Conservation (phyloP, 2,329 filamentous ascomycete species). For the Colletotrichum gigasporum region DNA sequence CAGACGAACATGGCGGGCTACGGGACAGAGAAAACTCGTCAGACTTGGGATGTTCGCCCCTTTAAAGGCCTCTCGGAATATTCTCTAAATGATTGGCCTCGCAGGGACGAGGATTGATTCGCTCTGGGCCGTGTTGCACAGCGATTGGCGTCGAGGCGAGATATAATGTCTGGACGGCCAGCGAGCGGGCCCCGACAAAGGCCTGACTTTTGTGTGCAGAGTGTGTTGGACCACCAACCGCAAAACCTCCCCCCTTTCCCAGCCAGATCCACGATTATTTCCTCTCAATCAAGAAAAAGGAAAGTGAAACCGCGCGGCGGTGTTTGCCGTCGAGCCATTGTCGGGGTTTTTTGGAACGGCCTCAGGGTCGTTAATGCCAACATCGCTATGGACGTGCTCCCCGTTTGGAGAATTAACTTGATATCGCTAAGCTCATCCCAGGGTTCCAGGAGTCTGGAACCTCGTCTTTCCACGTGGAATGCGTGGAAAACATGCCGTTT, state of each 20-base stretch:
- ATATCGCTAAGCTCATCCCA: slow-evolving; percentile 13
- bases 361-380: not conserved
- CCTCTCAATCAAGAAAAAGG: not conserved
- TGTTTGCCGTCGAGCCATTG: not conserved
- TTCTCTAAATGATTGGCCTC: not conserved
- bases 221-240: too few relatives aligned
- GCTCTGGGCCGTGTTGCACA: not conserved
- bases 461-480: not conserved
- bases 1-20: not conserved
- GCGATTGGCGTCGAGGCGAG: not conserved
- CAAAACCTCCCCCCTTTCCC: too few relatives aligned
- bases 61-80: not conserved
- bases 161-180: not conserved
- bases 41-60: not conserved
- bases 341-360: not conserved
- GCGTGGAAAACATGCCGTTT: not conserved
- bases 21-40: not conserved
- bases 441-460: not conserved
- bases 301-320: not conserved
- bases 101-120: not conserved
- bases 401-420: slow-evolving; percentile 28
- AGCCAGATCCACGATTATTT: too few relatives aligned
- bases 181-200: too few relatives aligned
- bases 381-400: not conserved
- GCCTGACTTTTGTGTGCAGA: too few relatives aligned